Base-by-base conservation (phyloP, 306 rosid species). In the Citrullus amarus region DNA sequence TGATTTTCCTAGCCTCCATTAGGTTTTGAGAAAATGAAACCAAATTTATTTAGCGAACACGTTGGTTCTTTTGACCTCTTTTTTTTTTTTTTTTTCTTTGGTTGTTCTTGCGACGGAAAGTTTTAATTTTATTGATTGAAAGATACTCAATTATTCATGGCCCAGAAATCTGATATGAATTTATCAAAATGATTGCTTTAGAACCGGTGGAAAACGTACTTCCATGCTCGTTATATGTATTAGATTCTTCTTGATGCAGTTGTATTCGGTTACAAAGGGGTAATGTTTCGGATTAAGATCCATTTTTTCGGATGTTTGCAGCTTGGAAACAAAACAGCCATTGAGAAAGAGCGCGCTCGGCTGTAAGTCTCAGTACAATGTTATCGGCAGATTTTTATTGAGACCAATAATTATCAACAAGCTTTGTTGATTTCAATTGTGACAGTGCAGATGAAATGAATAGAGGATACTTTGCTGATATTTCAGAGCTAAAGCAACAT, bases 371-470 rank as follows among this genome's bases (percentile, higher is more conserved):
- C 77, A 36, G 28, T 78, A 17, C 55, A 44, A 78, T 0, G 81
- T 61, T 62, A 20, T 57, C 11, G 72, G 28, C 48, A 76, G 41
- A 10, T 18, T 41, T 56, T 39, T 38, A 39, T 69, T 80, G 36
- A 53, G 54, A 15, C 76, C 63, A 57, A 20, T 77, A 76, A 81
- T 75, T 73, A 71, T 56, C 76, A 32, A 60, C 78, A 41, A 76
- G 74, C 80, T 71, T 78, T 81, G 71, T 75, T 86, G 77, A 62
- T 87, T 75, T 80, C 34, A 75, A 69, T 75, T 82, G 80, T 79
- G 88, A 88, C 97, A 95, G 97, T 85, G 69, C 81, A 82, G 97
- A 95, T 89, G 99, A 95, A 85, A 82, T 95, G 90, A 89, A 75
- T 76, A 86, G 99, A 79, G 97, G 97, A 18, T 89, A 89, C 80